Conservation (phyloP, 768 basidiomycete genomes). For the Pulveroboletus sp. region DNA sequence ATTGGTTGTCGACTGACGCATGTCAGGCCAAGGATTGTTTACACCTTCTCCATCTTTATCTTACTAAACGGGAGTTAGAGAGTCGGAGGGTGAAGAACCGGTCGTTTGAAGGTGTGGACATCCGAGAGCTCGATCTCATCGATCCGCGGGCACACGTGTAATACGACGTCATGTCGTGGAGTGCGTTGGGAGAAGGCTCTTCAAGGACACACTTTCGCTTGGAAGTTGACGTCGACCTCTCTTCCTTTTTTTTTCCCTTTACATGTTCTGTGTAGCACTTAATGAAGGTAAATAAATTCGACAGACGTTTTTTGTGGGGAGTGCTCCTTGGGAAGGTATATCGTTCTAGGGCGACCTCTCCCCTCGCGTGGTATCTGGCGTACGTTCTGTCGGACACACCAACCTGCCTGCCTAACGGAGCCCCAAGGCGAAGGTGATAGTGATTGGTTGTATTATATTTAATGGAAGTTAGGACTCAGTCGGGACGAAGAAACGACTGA, state of each 20-base stretch:
- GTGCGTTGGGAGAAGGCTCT: not conserved
- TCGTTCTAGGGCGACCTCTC: no score
- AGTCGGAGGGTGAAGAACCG: slow-evolving; percentile 62
- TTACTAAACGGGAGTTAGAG: slow-evolving; percentile 68
- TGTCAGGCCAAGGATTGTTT: slow-evolving; percentile 63
- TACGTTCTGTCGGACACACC: no score
- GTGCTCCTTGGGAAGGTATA: no score
- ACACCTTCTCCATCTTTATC: slow-evolving; percentile 61
- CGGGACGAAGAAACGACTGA: no score
- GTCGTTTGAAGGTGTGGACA: slow-evolving; percentile 71
- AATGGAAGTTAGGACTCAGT: no score
- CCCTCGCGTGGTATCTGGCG: no score
- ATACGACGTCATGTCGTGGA: not conserved
- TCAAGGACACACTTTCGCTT: not conserved
- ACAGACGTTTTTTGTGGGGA: no score
- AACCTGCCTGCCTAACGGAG: no score
- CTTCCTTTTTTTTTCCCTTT: not conserved
- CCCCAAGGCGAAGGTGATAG: no score
- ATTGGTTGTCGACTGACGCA: not conserved
- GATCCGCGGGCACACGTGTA: slow-evolving; percentile 19
- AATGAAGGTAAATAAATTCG: not conserved
- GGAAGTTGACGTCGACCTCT: not conserved
- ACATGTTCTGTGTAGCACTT: not conserved
- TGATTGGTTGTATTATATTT: no score
- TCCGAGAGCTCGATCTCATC: slow-evolving; percentile 61